Base-by-base conservation (phyloP, 345 rosid genomes). In the Mercurialis annua region DNA sequence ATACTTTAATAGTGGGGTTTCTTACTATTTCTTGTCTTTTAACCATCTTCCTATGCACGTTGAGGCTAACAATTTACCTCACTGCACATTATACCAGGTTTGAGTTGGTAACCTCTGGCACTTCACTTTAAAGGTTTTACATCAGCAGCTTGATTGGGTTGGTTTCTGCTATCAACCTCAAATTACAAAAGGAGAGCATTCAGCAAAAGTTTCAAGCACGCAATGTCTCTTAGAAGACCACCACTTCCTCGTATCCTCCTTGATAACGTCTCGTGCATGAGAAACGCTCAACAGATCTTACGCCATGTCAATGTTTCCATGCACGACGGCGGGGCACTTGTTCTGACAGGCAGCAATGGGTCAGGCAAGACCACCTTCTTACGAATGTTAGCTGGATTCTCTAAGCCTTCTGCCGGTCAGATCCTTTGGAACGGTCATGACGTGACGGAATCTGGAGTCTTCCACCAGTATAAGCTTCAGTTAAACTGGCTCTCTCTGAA, bases 371-470 rank as follows among this genome's bases (percentile, higher is more conserved):
- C 85, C 47, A 89, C 94, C 0, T 90, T 90, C 83, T 75, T 93
- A 42, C 78, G 94, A 23, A 93, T 89, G 96, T 50, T 93, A 46
- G 98, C 91, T 2, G 97, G 96, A 50, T 93, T 93, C 81, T 74
- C 89, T 59, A 77, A 73, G 64, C 96, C 98, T 10, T 89, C 96
- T 1, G 94, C 92, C 0, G 94, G 98, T 36, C 83, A 90, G 73
- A 85, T 93, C 64, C 96, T 89, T 27, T 90, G 97, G 98, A 90
- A 90, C 2, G 96, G 92, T 68, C 97, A 90, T 20, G 88, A 93
- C 66, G 74, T 90, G 53, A 87, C 90, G 0, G 50, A 87, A 20
- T 83, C 94, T 1, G 96, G 94, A 34, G 75, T 90, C 50, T 93
- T 90, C 74, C 94, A 90, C 9, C 98, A 93, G 57, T 93, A 87